Evolutionary conservation across 306 rosid genomes (phyloP), one percentile per base, ranked within the genome.

Genomic region (Trifolium subterraneum): DNA sequence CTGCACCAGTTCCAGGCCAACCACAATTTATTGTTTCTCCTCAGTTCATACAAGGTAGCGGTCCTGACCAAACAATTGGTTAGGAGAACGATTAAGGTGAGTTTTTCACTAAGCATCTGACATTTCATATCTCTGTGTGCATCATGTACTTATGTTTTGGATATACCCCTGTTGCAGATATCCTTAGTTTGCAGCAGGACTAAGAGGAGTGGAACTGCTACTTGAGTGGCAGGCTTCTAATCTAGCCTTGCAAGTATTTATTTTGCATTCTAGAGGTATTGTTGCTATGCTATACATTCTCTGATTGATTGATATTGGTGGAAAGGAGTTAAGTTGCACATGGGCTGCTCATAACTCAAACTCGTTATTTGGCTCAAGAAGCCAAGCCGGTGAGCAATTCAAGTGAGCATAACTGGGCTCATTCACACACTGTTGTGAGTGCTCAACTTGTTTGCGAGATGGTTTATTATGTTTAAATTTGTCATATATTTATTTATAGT

Each of bases 111-210:
- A 12, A n/a, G 52, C 69, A 16, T 71, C 63, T 38, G 45, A 41
- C 16, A 11, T 2, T 68, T 8, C 71, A 38, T 72, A 50, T 81
- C 65, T 79, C 25, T 50, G 18, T 70, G 72, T 60, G 42, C 56
- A n/a, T 27, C 44, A 42, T 45, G 71, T 19, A 68, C 59, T 74
- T 68, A 50, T 77, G 27, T 16, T 85, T 22, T 42, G 67, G 48
- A 64, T 68, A 19, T 45, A 64, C 60, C 25, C 31, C 51, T 44
- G 60, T 72, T 65, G 50, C 84, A 91, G 97, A 89, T 88, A 83
- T 86, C 87, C 85, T 84, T 89, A 84, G 91, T 88, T 87, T 93
- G 96, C 96, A 87, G 97, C 98, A 93, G 97, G 98, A 88, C 96
- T 86, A 88, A 88, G 96, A 89, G 93, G 91, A 88, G 92, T 84